Conservation (phyloP, 257 asterid species). For the Eustoma russellianum region DNA sequence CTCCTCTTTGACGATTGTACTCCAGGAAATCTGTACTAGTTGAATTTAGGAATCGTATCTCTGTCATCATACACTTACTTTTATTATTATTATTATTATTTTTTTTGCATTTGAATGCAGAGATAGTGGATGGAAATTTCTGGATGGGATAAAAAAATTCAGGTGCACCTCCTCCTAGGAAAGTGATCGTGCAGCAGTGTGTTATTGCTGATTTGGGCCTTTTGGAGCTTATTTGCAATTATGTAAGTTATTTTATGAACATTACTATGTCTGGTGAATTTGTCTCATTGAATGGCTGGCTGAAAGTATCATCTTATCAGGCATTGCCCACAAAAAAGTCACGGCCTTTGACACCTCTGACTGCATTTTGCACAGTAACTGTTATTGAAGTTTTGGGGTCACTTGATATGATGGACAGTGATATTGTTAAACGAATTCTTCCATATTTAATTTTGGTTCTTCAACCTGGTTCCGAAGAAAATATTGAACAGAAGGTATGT, state of each 20-base stretch:
- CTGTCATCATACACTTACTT: background rate
- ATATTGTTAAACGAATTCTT: slow-evolving; percentile 54
- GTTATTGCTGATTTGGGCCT: slow-evolving; percentile 59
- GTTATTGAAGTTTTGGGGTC: slow-evolving; percentile 68
- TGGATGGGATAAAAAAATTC: slow-evolving; percentile 74
- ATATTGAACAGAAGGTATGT: slow-evolving; percentile 57
- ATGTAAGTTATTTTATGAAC: slow-evolving; percentile 36
- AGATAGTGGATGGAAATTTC: slow-evolving; percentile 77
- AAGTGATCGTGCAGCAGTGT: slow-evolving; percentile 77
- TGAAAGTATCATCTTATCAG: slow-evolving; percentile 28
- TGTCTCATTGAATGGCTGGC: slow-evolving; percentile 8
- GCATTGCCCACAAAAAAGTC: slow-evolving; percentile 51
- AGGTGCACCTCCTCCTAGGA: slow-evolving; percentile 83
- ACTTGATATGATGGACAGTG: slow-evolving; percentile 35
- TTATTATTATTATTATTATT: too few relatives aligned
- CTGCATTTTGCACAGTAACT: slow-evolving; percentile 72
- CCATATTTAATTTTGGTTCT: slow-evolving; percentile 63
- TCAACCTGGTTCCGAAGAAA: slow-evolving; percentile 36
- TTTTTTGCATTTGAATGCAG: slow-evolving; percentile 29
- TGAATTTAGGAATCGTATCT: background rate
- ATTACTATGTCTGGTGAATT: slow-evolving; percentile 8
- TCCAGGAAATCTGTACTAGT: background rate
- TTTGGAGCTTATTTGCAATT: slow-evolving; percentile 65
- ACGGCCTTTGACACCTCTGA: slow-evolving; percentile 52
- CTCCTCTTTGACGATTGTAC: background rate